Percentiles rank a stretch among this genome's conserved stretches.
phyloP scores from a whole-genome alignment of 176 grass and related monocot species.

The Bromus sterilis region DNA sequence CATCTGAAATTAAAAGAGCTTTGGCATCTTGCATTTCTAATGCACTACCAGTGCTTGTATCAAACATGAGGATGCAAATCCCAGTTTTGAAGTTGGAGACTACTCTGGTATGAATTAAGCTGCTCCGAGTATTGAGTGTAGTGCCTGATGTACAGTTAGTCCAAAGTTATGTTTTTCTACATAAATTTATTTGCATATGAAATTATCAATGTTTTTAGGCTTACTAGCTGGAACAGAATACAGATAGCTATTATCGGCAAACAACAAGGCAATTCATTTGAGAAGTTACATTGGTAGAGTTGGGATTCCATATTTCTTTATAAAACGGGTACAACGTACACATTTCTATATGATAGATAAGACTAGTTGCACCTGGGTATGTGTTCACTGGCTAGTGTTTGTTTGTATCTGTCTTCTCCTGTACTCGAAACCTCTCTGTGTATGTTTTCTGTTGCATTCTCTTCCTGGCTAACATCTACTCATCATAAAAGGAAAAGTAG shows the following conservation, averaged over 20 bases:
- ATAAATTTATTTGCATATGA: neutral
- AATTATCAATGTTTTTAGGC: neutral
- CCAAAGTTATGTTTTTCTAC: neutral
- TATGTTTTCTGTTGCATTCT: neutral
- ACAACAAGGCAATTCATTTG: neutral
- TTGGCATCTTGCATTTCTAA: slow-evolving; percentile 68
- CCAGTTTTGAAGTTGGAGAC: slow-evolving; percentile 80
- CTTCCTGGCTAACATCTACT: too few relatives aligned
- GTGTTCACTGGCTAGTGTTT: neutral
- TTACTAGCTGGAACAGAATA: neutral
- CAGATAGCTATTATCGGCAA: neutral
- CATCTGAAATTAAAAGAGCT: slow-evolving; percentile 73
- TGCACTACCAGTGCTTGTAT: slow-evolving; percentile 45
- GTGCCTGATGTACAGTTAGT: neutral
- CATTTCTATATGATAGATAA: too few relatives aligned
- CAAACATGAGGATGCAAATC: slow-evolving; percentile 44
- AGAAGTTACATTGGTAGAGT: neutral
- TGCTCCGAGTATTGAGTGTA: neutral
- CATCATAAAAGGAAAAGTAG: neutral
- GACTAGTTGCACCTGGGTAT: neutral
- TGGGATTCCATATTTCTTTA: neutral
- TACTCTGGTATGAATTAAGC: slow-evolving; percentile 53
- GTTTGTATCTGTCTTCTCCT: neutral
- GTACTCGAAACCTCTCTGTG: neutral
- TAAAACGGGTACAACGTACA: too few relatives aligned